A percentile compares a stretch with the other conserved stretches of the same genome.
phyloP scores from a whole-genome alignment of 1,139 yeast species.

The Yamadazyma sp. region DNA sequence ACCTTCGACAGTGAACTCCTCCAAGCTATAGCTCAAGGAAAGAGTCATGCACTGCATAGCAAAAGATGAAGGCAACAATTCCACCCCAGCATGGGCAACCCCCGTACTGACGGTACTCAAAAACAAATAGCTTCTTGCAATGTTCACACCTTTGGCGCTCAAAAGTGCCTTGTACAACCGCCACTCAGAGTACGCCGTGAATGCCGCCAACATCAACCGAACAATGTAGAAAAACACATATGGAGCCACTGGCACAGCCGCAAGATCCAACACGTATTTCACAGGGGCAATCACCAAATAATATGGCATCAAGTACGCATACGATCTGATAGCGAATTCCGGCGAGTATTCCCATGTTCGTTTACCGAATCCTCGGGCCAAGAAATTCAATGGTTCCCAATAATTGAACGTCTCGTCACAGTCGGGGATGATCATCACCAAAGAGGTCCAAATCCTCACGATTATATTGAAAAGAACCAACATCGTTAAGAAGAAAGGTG shows the following conservation, averaged over 20 bases:
- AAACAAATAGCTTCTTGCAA: slow-evolving; percentile 62
- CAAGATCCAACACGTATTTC: slow-evolving; percentile 13
- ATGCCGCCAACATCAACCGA: slow-evolving; percentile 53
- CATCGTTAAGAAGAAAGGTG: background rate
- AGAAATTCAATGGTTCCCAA: slow-evolving; percentile 87
- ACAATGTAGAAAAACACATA: slow-evolving; percentile 52
- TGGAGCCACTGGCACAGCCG: slow-evolving; percentile 21
- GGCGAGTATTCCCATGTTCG: slow-evolving; percentile 98
- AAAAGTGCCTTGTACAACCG: slow-evolving; percentile 47
- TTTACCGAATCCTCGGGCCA: slow-evolving; percentile 81
- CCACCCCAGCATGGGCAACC: slow-evolving; percentile 82
- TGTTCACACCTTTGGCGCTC: slow-evolving; percentile 23
- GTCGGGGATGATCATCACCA: slow-evolving; percentile 71
- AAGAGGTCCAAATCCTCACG: slow-evolving; percentile 47
- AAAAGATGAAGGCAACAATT: slow-evolving; percentile 81
- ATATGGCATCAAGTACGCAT: slow-evolving; percentile 65
- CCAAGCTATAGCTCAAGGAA: slow-evolving; percentile 46
- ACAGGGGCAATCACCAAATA: slow-evolving; percentile 33
- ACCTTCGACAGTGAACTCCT: slow-evolving; percentile 16
- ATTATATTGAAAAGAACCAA: slow-evolving; percentile 22
- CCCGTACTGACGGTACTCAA: slow-evolving; percentile 55
- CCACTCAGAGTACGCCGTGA: slow-evolving; percentile 56
- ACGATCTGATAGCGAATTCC: slow-evolving; percentile 81
- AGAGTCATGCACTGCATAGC: slow-evolving; percentile 70
- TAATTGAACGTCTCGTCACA: slow-evolving; percentile 88